Evolutionary conservation across 768 basidiomycete species (phyloP), one percentile per base, ranked within the genome.

Genomic region (Kwoniella sp.): DNA sequence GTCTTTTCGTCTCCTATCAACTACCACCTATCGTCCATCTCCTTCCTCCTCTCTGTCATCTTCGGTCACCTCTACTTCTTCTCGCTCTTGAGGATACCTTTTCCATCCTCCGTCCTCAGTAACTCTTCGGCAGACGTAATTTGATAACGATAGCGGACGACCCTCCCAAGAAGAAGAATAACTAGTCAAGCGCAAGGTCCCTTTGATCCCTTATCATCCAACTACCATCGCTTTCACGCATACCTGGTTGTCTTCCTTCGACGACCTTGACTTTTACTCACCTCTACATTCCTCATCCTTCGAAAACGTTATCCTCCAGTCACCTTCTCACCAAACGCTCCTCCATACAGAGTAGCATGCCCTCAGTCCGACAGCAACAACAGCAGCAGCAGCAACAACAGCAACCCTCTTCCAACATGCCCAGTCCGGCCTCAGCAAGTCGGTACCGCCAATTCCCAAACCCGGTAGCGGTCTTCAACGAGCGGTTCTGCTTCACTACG

Each of bases 401-500:
- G 15, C 38, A 41, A n/a, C 38, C 13, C 38, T 38, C 54, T 22
- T 11, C 37, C 20, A 57, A 34, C 12, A 38, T 37, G 55, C n/a
- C 58, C 15, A 15, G 28, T 48, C 12, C 56, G 31, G n/a, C n/a
- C 13, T 20, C n/a, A 22, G 9, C 58, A 29, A 59, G 31, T 22
- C 37, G 29, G 29, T 34, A 23, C 15, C 52, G 70, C 34, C 12
- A 52, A 2, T 74, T 78, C 47, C 74, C 76, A 1, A 67, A 69
- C 50, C 64, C 63, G 4, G 67, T 74, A 37, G 76, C 76, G 1
- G 59, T 73, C 9, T 78, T 70, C 63, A 64, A 58, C 30, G 68
- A 75, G 8, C 34, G 58, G 12, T 74, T 78, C 58, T 47, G 73
- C 52, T 78, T 78, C 68, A 75, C 76, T 26, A 73, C 74, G 1